Percentiles rank a stretch among this genome's conserved stretches.
Evolutionary conservation across 2,329 filamentous ascomycete species (phyloP).

Genomic region (Colletotrichum acutatum): DNA sequence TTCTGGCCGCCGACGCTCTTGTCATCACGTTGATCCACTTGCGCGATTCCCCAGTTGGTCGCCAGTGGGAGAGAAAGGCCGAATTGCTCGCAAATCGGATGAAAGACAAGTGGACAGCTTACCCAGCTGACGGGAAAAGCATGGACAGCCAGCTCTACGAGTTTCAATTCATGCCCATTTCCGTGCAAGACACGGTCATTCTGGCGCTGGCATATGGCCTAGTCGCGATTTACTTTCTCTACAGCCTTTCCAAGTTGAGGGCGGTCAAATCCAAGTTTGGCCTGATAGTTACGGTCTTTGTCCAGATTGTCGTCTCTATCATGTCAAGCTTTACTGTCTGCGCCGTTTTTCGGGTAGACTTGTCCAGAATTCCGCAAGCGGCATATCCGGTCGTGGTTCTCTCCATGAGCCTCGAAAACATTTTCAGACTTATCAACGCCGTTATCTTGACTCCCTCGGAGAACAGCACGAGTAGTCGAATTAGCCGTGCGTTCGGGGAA

Average conservation of each 20-base stretch:
- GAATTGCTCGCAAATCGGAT: constrained; percentile 61
- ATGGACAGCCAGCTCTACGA: constrained; percentile 74
- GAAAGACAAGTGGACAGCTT: constrained; percentile 70
- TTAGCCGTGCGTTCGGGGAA: constrained; percentile 79
- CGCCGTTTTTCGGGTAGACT: constrained; percentile 78
- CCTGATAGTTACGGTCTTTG: constrained; percentile 75
- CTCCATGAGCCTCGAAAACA: constrained; percentile 81
- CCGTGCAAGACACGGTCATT: constrained; percentile 70
- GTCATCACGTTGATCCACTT: constrained; percentile 82
- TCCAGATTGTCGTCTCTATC: constrained; percentile 77
- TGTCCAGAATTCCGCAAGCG: constrained; percentile 79
- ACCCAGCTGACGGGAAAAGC: constrained; percentile 67
- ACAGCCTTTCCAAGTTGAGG: constrained; percentile 74
- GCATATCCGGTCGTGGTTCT: constrained; percentile 83
- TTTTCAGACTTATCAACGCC: constrained; percentile 81
- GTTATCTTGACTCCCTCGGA: constrained; percentile 78
- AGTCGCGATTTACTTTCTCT: constrained; percentile 72
- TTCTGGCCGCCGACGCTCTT: constrained; percentile 80
- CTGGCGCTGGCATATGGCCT: constrained; percentile 74
- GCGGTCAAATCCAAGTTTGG: constrained; percentile 82
- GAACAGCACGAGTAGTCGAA: constrained; percentile 73
- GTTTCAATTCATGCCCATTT: constrained; percentile 82
- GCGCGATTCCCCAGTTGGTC: constrained; percentile 71
- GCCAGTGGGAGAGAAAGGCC: constrained; percentile 72
- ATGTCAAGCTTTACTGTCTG: constrained; percentile 85